These are phyloP conservation scores for Fraxinus xanthoxyloides DNA, from an alignment of 305 asterid genomes.

Conservation along the genomic window DNA sequence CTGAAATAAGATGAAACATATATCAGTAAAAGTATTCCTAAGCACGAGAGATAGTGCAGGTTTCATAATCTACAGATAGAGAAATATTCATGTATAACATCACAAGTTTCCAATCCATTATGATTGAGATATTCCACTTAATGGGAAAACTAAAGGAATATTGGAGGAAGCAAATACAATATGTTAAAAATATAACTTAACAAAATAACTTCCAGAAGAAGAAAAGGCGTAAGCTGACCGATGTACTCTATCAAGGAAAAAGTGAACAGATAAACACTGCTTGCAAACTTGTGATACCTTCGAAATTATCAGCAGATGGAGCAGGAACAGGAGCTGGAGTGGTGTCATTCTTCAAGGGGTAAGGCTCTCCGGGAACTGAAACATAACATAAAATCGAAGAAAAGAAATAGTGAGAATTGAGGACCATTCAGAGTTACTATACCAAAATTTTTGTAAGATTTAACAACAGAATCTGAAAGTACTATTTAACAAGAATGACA, in stretches of 20 bases:
- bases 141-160: background rate
- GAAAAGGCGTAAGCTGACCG: background rate
- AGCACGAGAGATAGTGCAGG: background rate
- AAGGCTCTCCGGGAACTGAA: constrained; percentile 86
- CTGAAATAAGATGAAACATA: constrained; percentile 33
- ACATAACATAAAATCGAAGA: constrained; percentile 15
- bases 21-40: background rate
- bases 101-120: background rate
- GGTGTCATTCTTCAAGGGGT: constrained; percentile 41
- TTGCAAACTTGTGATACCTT: constrained; percentile 43
- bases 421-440: background rate
- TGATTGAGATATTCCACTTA: background rate
- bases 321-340: constrained; percentile 60
- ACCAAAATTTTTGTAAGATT: background rate
- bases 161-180: background rate
- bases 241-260: background rate
- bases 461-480: background rate
- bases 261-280: background rate
- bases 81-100: background rate
- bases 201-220: background rate
- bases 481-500: background rate
- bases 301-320: constrained; percentile 50
- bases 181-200: background rate
- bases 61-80: background rate
- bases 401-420: background rate